A percentile compares a stretch with the other conserved stretches of the same genome.
Conservation (phyloP, 176 grass and related monocot genomes). For the Oryza nivara region DNA sequence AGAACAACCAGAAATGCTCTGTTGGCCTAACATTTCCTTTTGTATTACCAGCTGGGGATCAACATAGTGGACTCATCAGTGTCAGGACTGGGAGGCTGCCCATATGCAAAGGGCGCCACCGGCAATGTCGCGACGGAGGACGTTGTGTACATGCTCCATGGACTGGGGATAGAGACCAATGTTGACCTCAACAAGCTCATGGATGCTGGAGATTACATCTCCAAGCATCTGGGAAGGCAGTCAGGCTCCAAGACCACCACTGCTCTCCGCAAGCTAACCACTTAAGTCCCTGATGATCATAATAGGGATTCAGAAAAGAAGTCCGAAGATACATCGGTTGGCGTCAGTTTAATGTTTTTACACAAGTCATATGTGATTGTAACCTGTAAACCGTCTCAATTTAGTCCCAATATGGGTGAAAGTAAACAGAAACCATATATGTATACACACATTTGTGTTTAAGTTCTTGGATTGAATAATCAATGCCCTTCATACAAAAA, state of each 20-base stretch:
- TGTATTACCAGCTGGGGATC: conserved; percentile 71
- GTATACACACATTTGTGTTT: not conserved
- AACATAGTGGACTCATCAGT: conserved; percentile 75
- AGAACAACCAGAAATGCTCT: not conserved
- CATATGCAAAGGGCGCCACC: conserved; percentile 79
- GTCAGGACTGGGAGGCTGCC: conserved; percentile 85
- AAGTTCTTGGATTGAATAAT: not conserved
- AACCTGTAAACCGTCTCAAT: not conserved
- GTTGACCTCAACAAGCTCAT: conserved; percentile 75
- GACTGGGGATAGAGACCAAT: conserved; percentile 80
- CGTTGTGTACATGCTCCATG: conserved; percentile 89
- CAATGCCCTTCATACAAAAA: not conserved
- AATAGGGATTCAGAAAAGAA: not conserved
- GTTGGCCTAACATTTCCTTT: not conserved
- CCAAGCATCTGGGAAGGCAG: conserved; percentile 68
- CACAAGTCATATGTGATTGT: not conserved
- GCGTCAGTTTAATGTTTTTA: not conserved
- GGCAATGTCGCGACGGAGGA: conserved; percentile 91
- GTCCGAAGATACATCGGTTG: not conserved
- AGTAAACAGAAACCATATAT: too few species aligned
- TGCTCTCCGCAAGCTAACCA: conserved; percentile 57
- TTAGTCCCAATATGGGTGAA: not conserved
- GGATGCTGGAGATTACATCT: conserved; percentile 86
- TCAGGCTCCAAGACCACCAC: conserved; percentile 72
- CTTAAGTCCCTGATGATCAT: conserved; percentile 27